Base-by-base conservation (phyloP, 2,329 filamentous ascomycete species). In the Colletotrichum kahawae region DNA sequence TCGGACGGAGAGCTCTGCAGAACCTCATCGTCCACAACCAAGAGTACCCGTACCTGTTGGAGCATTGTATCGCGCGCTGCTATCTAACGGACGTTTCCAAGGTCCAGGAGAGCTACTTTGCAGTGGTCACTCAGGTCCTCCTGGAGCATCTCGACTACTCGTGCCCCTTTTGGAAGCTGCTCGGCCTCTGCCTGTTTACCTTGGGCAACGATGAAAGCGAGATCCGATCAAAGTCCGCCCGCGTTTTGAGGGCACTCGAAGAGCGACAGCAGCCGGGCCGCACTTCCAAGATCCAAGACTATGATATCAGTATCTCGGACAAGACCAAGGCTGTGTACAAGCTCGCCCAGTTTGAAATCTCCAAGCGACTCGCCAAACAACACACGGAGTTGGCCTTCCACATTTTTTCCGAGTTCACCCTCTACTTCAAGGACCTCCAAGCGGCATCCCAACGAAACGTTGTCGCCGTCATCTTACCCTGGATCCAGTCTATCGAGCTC, bases 281-380 rank as follows among this genome's bases (percentile, higher is more conserved):
- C 78, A 97, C 92, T 77, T 98, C 96, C 2, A 97, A 97, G 81
- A 92, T 99, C 8, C 95, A 98, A 82, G 97, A 99, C 82, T 97
- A 98, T 74, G 97, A 99, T 80, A 98, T 99, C 80, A 98, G 96
- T 82, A 97, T 99, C 73, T 97, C 96, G 0, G 97, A 99, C 85
- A 98, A 98, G 85, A 99, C 97, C 0, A 98, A 98, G 78, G 96
- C 96, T 0, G 96, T 99, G 4, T 99, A 98, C 85, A 99, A 99
- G 85, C 89, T 97, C 59, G 97, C 97, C 0, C 97, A 99, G 81
- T 98, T 98, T 78, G 96, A 98, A 82, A 97, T 98, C 27, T 98
- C 97, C 0, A 95, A 96, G 80, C 91, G 96, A 24, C 90, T 99
- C 51, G 94, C 96, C 2, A 95, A 95, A 80, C 95, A 97, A 77